These are phyloP conservation scores for Fusarium coicis DNA, from an alignment of 2,329 filamentous ascomycete species.

Conservation along the genomic window DNA sequence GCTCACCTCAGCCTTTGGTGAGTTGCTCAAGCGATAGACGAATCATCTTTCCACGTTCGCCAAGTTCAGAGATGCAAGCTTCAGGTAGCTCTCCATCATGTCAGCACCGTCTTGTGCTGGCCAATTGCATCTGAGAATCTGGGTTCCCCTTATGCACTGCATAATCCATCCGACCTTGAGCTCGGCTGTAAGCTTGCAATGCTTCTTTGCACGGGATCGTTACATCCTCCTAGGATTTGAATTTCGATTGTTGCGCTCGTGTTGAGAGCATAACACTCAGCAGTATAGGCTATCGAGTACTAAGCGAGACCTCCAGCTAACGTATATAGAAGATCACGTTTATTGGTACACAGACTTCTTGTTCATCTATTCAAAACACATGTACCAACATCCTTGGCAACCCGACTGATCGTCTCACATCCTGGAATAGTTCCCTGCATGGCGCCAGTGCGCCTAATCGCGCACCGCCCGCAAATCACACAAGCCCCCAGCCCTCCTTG, in stretches of 20 bases:
- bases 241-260: neutral
- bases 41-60: constrained; percentile 6
- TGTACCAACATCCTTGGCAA: constrained; percentile 4
- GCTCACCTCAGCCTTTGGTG: constrained; percentile 25
- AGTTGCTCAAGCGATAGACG: neutral
- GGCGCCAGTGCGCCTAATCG: constrained; percentile 43
- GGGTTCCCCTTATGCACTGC: constrained; percentile 1
- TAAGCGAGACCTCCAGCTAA: neutral
- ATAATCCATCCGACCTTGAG: constrained; percentile 4
- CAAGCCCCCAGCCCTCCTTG: constrained; percentile 25
- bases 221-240: constrained; percentile 11
- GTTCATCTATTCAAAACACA: constrained; percentile 4
- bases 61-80: constrained; percentile 6
- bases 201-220: constrained; percentile 7
- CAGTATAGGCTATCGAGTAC: neutral
- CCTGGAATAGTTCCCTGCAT: constrained; percentile 27
- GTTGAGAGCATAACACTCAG: neutral
- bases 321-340: neutral
- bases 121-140: constrained; percentile 15
- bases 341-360: neutral
- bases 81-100: constrained; percentile 8
- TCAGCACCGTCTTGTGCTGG: neutral
- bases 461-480: constrained; percentile 42
- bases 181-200: constrained; percentile 6
- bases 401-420: constrained; percentile 28